Evolutionary conservation across 2,329 filamentous ascomycete species (phyloP).

Genomic region (Calonectria honghensis): DNA sequence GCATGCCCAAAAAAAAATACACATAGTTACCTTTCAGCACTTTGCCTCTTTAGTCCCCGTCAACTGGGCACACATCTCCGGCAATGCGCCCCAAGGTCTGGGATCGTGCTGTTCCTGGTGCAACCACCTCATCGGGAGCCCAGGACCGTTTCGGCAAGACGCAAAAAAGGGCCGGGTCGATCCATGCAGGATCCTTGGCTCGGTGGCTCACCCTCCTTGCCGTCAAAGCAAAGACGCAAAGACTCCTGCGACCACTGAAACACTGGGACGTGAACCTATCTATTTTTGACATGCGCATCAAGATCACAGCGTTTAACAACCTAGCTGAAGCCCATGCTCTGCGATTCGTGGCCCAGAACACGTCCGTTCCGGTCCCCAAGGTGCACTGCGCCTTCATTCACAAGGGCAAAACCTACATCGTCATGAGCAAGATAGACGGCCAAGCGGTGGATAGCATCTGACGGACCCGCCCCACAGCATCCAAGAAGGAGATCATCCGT

Average conservation of each 20-base stretch:
- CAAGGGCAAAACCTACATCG: conserved; percentile 40
- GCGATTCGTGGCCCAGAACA: conserved; percentile 30
- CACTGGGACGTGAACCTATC: not conserved
- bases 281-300: conserved; percentile 10
- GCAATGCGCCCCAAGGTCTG: not conserved
- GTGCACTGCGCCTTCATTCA: conserved; percentile 40
- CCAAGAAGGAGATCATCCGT: conserved; percentile 42
- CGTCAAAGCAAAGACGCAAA: conserved; percentile 23
- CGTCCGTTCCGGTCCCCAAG: conserved; percentile 39
- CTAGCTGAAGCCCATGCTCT: conserved; percentile 29
- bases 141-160: conserved; percentile 9
- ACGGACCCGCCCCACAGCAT: conserved; percentile 36
- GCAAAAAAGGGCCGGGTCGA: conserved; percentile 7
- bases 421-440: conserved; percentile 49
- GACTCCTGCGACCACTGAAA: conserved; percentile 1
- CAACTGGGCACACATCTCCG: not conserved
- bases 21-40: not conserved
- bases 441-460: conserved; percentile 44
- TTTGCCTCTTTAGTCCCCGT: not conserved
- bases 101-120: not conserved
- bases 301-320: conserved; percentile 12
- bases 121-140: not conserved
- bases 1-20: conserved; percentile 12
- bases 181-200: conserved; percentile 13
- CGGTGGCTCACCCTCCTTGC: conserved; percentile 13